Base-by-base conservation (phyloP, 2,329 filamentous ascomycete genomes). In the Chaetothyriales sp. region DNA sequence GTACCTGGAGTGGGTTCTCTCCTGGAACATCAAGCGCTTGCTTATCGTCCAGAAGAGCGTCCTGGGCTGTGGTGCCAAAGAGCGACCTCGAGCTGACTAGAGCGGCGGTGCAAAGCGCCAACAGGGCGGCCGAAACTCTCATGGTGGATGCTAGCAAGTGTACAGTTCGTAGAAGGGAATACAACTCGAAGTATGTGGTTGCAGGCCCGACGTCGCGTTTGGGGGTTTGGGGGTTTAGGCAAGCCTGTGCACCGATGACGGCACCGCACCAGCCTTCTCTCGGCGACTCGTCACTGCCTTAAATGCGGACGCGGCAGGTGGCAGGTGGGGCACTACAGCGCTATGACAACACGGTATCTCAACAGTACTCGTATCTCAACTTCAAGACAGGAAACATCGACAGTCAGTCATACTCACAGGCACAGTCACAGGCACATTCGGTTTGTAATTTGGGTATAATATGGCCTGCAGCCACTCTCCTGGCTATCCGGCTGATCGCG, bases 1-100 rank as follows among this genome's bases (percentile, higher is more conserved):
- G 47, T 28, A 59, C 57, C 63, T 80, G 73, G 53, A 98, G 75
- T 26, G 92, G 90, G 64, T 90, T 95, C 48, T 90, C 74, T 65
- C 92, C 89, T 1, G 86, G 82, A 15, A 95, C 84, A 57, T 81
- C 76, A 66, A 77, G 72, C 45, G 77, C 69, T 22, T 72, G 71
- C 52, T 72, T 71, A 18, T 47, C 20, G 48, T 71, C 67, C 49
- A 73, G 68, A 43, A 74, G 66, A 56, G 73, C 70, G 63, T 77
- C 72, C 45, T 70, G 68, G 54, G 65, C 61, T 59, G 72, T 70
- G 55, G 76, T 76, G 70, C 73, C 59, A 54, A 71, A 63, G 60
- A 71, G 57, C 60, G 70, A 65, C 9, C 63, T 61, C 55, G 68
- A 67, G 49, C 68, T 65, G 18, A 70, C 64, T 52, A 73, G 67